Evolutionary conservation across 352 stramenopile species (phyloP).

Genomic region (Phytophthora melonis): DNA sequence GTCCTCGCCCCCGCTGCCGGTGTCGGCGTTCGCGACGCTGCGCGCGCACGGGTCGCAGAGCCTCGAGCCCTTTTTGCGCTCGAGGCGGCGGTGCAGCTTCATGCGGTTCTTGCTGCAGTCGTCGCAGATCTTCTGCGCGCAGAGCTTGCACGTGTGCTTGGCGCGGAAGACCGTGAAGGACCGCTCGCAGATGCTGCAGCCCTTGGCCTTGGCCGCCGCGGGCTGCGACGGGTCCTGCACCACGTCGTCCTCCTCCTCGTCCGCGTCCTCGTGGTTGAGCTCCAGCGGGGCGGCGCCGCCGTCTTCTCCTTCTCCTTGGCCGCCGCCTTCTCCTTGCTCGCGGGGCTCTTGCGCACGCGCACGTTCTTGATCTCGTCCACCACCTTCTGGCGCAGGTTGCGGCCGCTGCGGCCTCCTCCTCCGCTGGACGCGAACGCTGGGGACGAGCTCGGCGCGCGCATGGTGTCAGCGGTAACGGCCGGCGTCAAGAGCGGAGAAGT

Average conservation of each 20-base stretch:
- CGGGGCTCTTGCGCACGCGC: constrained; percentile 44
- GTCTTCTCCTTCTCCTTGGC: not conserved
- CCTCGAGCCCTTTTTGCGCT: constrained; percentile 76
- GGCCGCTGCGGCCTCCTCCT: constrained; percentile 30
- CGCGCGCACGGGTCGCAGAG: constrained; percentile 78
- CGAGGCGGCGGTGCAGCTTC: constrained; percentile 71
- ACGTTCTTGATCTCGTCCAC: constrained; percentile 80
- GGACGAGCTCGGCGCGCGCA: not conserved
- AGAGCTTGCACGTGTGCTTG: constrained; percentile 87
- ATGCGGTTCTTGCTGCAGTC: constrained; percentile 87
- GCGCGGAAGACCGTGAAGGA: constrained; percentile 83
- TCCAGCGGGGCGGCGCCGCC: constrained; percentile 34
- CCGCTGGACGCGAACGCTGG: too few species aligned
- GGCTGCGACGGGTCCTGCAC: constrained; percentile 17
- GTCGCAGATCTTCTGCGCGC: constrained; percentile 76
- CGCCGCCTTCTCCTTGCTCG: constrained; percentile 18
- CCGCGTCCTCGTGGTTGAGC: constrained; percentile 41
- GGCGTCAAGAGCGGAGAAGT: constrained; percentile 4
- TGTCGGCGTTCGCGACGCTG: constrained; percentile 60
- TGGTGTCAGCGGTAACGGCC: not conserved
- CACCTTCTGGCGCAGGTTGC: constrained; percentile 63
- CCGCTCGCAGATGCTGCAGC: constrained; percentile 71
- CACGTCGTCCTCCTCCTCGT: constrained; percentile 34
- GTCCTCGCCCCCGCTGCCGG: constrained; percentile 28
- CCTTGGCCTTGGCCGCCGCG: constrained; percentile 32